Evolutionary conservation across 1,284 basidiomycete species (phyloP), one percentile per base, ranked within the genome.

Genomic region (Ganoderma meredithae): DNA sequence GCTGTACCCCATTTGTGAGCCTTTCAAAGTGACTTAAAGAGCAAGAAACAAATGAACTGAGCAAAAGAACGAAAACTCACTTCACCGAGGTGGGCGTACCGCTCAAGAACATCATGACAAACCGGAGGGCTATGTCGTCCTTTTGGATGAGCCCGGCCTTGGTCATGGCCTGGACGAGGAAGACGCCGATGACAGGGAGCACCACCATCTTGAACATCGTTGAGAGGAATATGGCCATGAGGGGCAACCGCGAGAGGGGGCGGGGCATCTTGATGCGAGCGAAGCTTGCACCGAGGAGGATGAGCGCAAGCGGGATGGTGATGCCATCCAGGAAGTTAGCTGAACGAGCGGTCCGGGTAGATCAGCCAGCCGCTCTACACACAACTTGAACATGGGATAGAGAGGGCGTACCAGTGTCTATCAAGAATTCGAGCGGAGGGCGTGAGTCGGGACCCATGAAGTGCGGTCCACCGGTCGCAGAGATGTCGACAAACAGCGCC

Each of bases 271-370:
- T 77, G 59, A 89, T 75, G 9, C 86, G 79, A 0, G 86, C 86
- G 71, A 90, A 86, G 25, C 83, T 83, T 1, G 84, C 84, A 1
- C 88, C 88, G 1, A 90, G 81, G 8, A 89, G 79, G 27, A 88
- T 81, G 61, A 90, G 79, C 4, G 82, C 83, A 9, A 87, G 77
- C 0, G 88, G 88, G 19, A 90, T 82, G 1, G 83, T 80, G 2
- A 88, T 83, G 2, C 76, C 80, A 1, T 87, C 88, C 7, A 88
- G 67, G 73, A 88, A 86, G 6, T 36, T 62, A 2, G 85, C 81
- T 81, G 60, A n/a, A 10, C 31, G 31, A 31, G 31, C 31, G 36
- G 36, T 8, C 10, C 13, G 5, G 39, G 22, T 43, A 25, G 25
- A 49, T 58, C 19, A 33, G 60, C 15, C 36, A 13, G 15, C 1